A percentile compares a stretch with the other conserved stretches of the same genome.
Evolutionary conservation across 2,329 filamentous ascomycete species (phyloP).

Genomic region (Ophiocordyceps camponoti-saundersi): DNA sequence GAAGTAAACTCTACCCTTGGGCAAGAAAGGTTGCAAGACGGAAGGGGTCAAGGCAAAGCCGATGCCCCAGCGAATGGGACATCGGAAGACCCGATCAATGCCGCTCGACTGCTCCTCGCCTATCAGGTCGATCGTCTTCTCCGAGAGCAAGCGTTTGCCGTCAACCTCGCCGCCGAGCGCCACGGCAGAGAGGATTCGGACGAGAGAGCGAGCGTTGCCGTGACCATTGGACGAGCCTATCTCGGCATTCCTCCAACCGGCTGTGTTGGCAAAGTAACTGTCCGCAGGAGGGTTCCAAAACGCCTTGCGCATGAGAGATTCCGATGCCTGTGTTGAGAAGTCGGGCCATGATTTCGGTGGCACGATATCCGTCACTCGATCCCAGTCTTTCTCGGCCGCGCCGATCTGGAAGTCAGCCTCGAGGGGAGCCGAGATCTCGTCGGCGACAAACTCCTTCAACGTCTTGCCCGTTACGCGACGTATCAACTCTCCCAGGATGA

Average conservation of each 20-base stretch:
- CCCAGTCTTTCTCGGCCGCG: slow-evolving; percentile 20
- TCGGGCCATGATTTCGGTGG: slow-evolving; percentile 8
- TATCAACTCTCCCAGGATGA: slow-evolving; percentile 19
- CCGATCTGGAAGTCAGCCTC: slow-evolving; percentile 29
- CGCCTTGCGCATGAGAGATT: not conserved
- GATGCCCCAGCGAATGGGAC: not conserved
- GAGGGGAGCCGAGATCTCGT: slow-evolving; percentile 20
- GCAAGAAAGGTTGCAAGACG: not conserved
- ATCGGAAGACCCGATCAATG: not conserved
- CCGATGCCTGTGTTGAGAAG: not conserved
- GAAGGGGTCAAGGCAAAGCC: not conserved
- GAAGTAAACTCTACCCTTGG: not conserved
- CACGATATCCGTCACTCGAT: slow-evolving; percentile 19
- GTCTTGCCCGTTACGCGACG: not conserved
- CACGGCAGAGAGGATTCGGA: slow-evolving; percentile 18
- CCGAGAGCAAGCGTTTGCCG: slow-evolving; percentile 17
- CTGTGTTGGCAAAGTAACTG: slow-evolving; percentile 5
- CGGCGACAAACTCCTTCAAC: slow-evolving; percentile 16
- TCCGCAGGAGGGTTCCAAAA: not conserved
- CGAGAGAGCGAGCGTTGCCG: slow-evolving; percentile 23
- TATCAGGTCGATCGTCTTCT: slow-evolving; percentile 23
- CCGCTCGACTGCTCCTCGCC: slow-evolving; percentile 25
- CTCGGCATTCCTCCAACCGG: slow-evolving; percentile 19
- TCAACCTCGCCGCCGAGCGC: slow-evolving; percentile 6
- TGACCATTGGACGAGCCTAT: slow-evolving; percentile 26